Evolutionary conservation across 2,329 filamentous ascomycete genomes (phyloP).

Genomic region (Trichoderma oligosporum): DNA sequence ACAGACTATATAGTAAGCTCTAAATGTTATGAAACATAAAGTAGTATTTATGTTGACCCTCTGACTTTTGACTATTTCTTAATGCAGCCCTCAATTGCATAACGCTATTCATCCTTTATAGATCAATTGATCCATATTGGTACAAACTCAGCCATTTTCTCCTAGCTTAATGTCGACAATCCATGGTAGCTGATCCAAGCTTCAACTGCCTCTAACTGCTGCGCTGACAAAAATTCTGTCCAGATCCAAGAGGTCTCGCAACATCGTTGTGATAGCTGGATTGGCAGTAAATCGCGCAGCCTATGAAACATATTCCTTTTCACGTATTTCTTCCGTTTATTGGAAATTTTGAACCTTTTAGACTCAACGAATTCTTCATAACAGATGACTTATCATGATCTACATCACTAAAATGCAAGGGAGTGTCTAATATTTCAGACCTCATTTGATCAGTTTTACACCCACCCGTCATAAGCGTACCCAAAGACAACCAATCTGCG

Average conservation of each 20-base stretch:
- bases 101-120: too few relatives aligned
- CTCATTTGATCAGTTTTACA: slow-evolving; percentile 46
- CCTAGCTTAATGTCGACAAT: slow-evolving; percentile 23
- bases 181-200: slow-evolving; percentile 20
- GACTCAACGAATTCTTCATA: slow-evolving; percentile 33
- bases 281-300: background rate
- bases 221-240: slow-evolving; percentile 26
- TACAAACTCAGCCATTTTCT: background rate
- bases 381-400: slow-evolving; percentile 42
- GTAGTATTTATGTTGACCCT: too few relatives aligned
- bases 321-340: background rate
- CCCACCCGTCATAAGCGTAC: slow-evolving; percentile 34
- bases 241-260: background rate
- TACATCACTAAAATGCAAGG: slow-evolving; percentile 46
- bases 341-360: background rate
- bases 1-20: too few relatives aligned
- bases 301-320: background rate
- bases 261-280: slow-evolving; percentile 14
- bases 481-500: slow-evolving; percentile 38
- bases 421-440: slow-evolving; percentile 22
- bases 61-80: too few relatives aligned
- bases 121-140: too few relatives aligned
- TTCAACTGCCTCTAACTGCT: slow-evolving; percentile 5
- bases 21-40: too few relatives aligned
- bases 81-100: too few relatives aligned